Conservation (phyloP, 148 eudicot species). For the Diospyros lotus region DNA sequence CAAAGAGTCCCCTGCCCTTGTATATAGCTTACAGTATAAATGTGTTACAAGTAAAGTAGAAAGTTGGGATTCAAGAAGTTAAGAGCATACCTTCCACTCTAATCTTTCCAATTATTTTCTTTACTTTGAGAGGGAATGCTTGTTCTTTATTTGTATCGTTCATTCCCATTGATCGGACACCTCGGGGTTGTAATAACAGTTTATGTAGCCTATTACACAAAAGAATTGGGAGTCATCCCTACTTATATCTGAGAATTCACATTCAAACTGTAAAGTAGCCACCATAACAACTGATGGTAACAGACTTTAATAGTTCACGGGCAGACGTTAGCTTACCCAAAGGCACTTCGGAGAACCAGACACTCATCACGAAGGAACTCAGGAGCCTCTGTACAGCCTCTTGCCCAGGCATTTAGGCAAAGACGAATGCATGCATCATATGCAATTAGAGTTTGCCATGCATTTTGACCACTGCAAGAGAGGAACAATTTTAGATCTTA, state of each 20-base stretch:
- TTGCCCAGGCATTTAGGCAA: conserved; percentile 77
- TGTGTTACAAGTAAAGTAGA: not conserved
- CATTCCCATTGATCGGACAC: conserved; percentile 31
- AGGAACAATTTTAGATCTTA: conserved; percentile 5
- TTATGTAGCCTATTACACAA: conserved; percentile 53
- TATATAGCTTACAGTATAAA: not conserved
- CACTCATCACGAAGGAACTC: conserved; percentile 80
- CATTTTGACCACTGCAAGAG: conserved; percentile 60
- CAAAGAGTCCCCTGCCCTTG: not conserved
- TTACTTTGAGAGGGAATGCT: conserved; percentile 41
- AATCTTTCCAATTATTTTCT: conserved; percentile 55
- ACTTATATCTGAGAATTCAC: not conserved
- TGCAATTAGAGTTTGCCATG: conserved; percentile 72
- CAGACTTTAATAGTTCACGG: not conserved
- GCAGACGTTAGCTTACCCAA: conserved; percentile 51
- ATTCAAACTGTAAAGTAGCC: not conserved
- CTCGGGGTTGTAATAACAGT: conserved; percentile 64
- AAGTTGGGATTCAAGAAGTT: not conserved
- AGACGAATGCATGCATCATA: conserved; percentile 87
- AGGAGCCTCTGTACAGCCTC: conserved; percentile 78
- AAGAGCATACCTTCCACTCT: conserved; percentile 63
- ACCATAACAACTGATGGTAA: not conserved
- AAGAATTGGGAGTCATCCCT: not conserved
- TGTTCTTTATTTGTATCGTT: conserved; percentile 32
- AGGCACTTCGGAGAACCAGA: conserved; percentile 61